A percentile compares a stretch with the other conserved stretches of the same genome.
These are phyloP conservation scores for Elsinoe perseae DNA, from an alignment of 2,329 filamentous ascomycete species.

Conservation along the genomic window DNA sequence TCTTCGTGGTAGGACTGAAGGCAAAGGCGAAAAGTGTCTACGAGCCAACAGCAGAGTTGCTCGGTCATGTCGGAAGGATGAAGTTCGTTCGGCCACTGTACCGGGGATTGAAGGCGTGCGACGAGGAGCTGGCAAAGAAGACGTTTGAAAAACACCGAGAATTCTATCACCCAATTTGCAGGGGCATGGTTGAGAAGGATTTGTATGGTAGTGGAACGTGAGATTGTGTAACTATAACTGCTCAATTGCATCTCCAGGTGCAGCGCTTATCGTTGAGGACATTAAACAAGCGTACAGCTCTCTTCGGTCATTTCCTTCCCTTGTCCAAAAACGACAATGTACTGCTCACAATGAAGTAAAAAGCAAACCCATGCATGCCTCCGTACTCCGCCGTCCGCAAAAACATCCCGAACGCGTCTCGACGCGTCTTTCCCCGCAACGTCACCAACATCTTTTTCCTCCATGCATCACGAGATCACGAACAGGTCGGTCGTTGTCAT, in stretches of 20 bases:
- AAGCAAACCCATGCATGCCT: not conserved
- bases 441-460: not conserved
- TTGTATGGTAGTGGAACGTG: slow-evolving; percentile 40
- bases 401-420: slow-evolving; percentile 10
- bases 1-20: slow-evolving; percentile 69
- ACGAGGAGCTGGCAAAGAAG: slow-evolving; percentile 64
- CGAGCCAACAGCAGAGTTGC: slow-evolving; percentile 60
- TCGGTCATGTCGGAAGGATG: slow-evolving; percentile 84
- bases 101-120: slow-evolving; percentile 63
- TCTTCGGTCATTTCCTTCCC: too few relatives aligned
- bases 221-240: not conserved
- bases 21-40: slow-evolving; percentile 64
- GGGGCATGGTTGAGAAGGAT: slow-evolving; percentile 79
- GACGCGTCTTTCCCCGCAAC: slow-evolving; percentile 13
- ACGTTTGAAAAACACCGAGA: slow-evolving; percentile 83
- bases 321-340: too few relatives aligned
- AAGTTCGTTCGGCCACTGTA: slow-evolving; percentile 91
- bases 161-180: slow-evolving; percentile 95
- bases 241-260: not conserved
- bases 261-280: too few relatives aligned
- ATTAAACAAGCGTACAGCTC: too few relatives aligned
- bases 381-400: not conserved
- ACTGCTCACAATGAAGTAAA: not conserved
- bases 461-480: not conserved
- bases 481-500: not conserved